phyloP scores from a whole-genome alignment of 495 filamentous ascomycete genomes.

The Aspergillus coremiiformis region DNA sequence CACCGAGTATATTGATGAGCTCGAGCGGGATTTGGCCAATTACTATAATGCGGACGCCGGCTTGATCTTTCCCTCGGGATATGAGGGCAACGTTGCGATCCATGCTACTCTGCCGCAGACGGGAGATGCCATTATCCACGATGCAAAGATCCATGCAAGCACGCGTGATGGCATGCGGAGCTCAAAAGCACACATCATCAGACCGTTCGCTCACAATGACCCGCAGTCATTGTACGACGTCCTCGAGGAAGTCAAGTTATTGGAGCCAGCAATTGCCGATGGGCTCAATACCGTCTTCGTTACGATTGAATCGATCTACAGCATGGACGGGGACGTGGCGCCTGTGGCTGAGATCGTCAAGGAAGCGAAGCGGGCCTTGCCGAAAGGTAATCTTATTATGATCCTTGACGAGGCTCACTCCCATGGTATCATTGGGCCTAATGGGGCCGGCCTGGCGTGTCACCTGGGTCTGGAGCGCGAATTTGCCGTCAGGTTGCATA shows the following conservation, averaged over 20 bases:
- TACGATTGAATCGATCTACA: conserved; percentile 2
- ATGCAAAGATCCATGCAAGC: conserved; percentile 1
- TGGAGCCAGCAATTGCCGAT: background rate
- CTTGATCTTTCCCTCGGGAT: background rate
- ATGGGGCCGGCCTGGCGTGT: background rate
- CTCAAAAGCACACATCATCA: background rate
- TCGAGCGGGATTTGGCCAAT: background rate
- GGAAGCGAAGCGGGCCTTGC: background rate
- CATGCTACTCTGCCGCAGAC: background rate
- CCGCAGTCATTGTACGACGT: background rate
- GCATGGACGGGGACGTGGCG: conserved; percentile 1
- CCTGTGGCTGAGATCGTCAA: background rate
- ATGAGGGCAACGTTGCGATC: conserved; percentile 1
- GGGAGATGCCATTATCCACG: background rate
- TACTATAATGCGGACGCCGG: background rate
- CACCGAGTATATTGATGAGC: background rate
- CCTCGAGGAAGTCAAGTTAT: background rate
- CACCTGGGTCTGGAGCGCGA: background rate
- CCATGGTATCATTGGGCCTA: background rate
- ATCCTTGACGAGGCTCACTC: conserved; percentile 2
- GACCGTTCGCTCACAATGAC: background rate
- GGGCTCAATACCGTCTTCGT: background rate
- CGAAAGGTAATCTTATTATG: background rate
- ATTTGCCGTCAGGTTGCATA: background rate
- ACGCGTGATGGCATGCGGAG: background rate